A percentile compares a stretch with the other conserved stretches of the same genome.
These are phyloP conservation scores for Erodium trifolium DNA, from an alignment of 441 rosid genomes.

Conservation along the genomic window DNA sequence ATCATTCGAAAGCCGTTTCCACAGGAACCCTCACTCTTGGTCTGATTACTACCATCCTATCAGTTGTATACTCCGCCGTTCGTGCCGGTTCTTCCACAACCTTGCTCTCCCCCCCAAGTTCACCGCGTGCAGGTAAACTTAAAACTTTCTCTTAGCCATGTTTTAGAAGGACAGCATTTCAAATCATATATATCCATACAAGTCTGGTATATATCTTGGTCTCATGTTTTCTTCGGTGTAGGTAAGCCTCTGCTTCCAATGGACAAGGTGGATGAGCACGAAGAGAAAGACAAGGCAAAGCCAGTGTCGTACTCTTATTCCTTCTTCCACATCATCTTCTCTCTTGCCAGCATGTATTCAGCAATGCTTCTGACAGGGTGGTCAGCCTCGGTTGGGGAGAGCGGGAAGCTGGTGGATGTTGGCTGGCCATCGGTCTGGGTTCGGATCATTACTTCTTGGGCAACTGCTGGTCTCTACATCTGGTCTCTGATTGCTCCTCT, in stretches of 20 bases:
- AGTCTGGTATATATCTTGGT: too few species aligned
- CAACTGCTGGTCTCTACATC: constrained; percentile 65
- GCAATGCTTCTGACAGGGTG: constrained; percentile 97
- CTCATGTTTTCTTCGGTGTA: constrained; percentile 12
- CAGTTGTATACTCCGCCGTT: constrained; percentile 79
- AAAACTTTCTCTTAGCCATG: background rate
- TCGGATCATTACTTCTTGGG: constrained; percentile 81
- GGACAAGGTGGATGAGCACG: constrained; percentile 49
- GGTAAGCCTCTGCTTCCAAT: constrained; percentile 48
- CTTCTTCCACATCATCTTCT: constrained; percentile 91
- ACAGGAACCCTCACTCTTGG: constrained; percentile 77
- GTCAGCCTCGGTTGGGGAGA: constrained; percentile 58
- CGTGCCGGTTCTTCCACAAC: constrained; percentile 95
- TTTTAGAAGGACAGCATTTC: too few species aligned
- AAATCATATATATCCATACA: too few species aligned
- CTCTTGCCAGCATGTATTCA: constrained; percentile 93
- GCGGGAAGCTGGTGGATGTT: constrained; percentile 67
- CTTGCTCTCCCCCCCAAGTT: constrained; percentile 66
- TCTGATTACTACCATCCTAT: constrained; percentile 85
- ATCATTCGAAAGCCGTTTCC: constrained; percentile 62
- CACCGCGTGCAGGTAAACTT: constrained; percentile 61
- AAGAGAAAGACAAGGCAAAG: constrained; percentile 49
- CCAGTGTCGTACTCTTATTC: constrained; percentile 78
- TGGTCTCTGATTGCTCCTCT: constrained; percentile 81
- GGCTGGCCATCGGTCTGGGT: constrained; percentile 99